These are phyloP conservation scores for Apiotrichum montevideense DNA, from an alignment of 1,284 basidiomycete species.

Conservation along the genomic window DNA sequence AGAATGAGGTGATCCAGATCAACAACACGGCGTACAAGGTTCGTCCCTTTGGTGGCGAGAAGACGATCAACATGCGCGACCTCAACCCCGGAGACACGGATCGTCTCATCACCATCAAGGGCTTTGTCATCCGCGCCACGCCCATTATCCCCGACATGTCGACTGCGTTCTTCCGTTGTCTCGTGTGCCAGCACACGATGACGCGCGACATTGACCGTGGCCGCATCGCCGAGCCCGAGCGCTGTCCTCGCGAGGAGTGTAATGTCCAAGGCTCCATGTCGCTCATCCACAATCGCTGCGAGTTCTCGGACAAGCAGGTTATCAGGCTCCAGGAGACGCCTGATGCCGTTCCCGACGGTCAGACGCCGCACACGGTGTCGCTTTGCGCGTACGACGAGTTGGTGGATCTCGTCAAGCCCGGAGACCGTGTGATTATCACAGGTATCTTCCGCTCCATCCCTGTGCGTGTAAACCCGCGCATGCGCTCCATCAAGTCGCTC, in stretches of 20 bases:
- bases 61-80: slow-evolving; percentile 78
- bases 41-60: slow-evolving; percentile 74
- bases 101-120: slow-evolving; percentile 91
- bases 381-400: slow-evolving; percentile 95
- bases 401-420: slow-evolving; percentile 89
- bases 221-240: slow-evolving; percentile 84
- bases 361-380: slow-evolving; percentile 95
- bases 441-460: slow-evolving; percentile 94
- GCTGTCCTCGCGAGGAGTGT: slow-evolving; percentile 90
- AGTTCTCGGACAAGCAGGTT: slow-evolving; percentile 92
- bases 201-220: slow-evolving; percentile 94
- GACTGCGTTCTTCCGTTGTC: slow-evolving; percentile 91
- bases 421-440: slow-evolving; percentile 83
- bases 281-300: slow-evolving; percentile 92
- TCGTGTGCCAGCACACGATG: slow-evolving; percentile 90
- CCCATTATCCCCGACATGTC: slow-evolving; percentile 99
- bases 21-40: slow-evolving; percentile 81
- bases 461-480: slow-evolving; percentile 85
- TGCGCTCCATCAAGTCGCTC: slow-evolving; percentile 84
- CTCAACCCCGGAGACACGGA: slow-evolving; percentile 90
- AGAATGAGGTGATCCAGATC: slow-evolving; percentile 59
- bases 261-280: slow-evolving; percentile 80
- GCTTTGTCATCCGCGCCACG: slow-evolving; percentile 93
- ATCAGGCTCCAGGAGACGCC: slow-evolving; percentile 95
- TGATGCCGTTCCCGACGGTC: slow-evolving; percentile 94